Conservation (phyloP, 2,329 filamentous ascomycete species). For the Ascochyta viciae-villosae region DNA sequence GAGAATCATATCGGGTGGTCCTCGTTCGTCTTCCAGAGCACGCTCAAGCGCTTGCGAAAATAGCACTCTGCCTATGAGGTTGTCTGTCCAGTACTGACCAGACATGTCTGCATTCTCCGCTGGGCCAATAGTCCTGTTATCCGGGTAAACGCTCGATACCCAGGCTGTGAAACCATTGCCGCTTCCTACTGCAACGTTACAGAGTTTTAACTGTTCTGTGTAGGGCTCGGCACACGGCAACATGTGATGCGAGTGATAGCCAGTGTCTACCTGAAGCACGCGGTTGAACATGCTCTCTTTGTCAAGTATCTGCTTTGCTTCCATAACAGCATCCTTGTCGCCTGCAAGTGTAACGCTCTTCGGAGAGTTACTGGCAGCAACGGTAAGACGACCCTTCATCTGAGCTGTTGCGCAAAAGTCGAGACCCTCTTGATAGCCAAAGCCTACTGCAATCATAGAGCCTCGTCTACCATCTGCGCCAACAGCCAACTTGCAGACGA, state of each 20-base stretch:
- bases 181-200: no score
- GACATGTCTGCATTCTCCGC: background rate
- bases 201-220: no score
- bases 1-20: background rate
- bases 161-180: background rate
- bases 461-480: background rate
- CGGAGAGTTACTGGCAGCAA: background rate
- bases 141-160: background rate
- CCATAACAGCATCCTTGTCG: background rate
- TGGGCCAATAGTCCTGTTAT: background rate
- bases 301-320: background rate
- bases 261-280: background rate
- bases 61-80: background rate
- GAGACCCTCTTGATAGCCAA: background rate
- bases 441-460: background rate
- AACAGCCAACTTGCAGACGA: no score
- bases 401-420: background rate
- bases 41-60: background rate
- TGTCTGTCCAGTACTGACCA: background rate
- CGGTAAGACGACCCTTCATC: background rate
- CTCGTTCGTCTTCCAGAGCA: background rate
- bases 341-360: background rate
- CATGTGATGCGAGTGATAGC: background rate
- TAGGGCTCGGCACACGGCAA: background rate
- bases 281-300: background rate